Evolutionary conservation across 257 asterid genomes (phyloP).

Genomic region (Penstemon davidsonii): DNA sequence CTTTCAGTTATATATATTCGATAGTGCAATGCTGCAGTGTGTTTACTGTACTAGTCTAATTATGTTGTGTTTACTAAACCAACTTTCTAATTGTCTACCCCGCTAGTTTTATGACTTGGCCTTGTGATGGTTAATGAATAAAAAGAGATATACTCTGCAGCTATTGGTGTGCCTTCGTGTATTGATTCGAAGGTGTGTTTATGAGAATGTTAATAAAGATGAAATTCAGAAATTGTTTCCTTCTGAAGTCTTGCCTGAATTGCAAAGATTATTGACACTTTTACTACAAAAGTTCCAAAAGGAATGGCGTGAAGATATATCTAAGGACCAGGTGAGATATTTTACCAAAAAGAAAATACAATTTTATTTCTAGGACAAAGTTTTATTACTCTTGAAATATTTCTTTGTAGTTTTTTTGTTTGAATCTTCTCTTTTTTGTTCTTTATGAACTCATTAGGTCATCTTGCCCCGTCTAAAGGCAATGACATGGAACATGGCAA

Average conservation of each 20-base stretch:
- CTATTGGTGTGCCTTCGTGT: slow-evolving; percentile 72
- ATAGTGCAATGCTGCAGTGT: not conserved
- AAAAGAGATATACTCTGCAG: slow-evolving; percentile 40
- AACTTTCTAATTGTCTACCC: slow-evolving; percentile 4
- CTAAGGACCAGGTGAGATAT: slow-evolving; percentile 55
- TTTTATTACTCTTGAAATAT: not conserved
- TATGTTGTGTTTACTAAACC: not conserved
- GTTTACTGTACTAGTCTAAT: not conserved
- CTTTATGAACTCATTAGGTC: slow-evolving; percentile 32
- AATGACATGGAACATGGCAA: slow-evolving; percentile 49
- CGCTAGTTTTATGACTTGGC: not conserved
- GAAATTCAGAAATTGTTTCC: slow-evolving; percentile 70
- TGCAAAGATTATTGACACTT: slow-evolving; percentile 67
- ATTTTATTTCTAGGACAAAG: not conserved
- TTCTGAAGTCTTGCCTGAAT: slow-evolving; percentile 64
- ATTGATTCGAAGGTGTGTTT: slow-evolving; percentile 61
- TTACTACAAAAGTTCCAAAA: slow-evolving; percentile 65
- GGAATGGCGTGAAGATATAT: slow-evolving; percentile 75
- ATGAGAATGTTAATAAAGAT: slow-evolving; percentile 49
- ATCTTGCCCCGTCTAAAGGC: slow-evolving; percentile 40
- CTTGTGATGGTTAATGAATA: not conserved
- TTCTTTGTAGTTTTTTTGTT: not conserved
- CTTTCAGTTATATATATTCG: not conserved
- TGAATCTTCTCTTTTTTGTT: not conserved
- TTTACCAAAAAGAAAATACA: slow-evolving; percentile 4